Conservation (phyloP, 306 rosid species). For the Trifolium subterraneum region DNA sequence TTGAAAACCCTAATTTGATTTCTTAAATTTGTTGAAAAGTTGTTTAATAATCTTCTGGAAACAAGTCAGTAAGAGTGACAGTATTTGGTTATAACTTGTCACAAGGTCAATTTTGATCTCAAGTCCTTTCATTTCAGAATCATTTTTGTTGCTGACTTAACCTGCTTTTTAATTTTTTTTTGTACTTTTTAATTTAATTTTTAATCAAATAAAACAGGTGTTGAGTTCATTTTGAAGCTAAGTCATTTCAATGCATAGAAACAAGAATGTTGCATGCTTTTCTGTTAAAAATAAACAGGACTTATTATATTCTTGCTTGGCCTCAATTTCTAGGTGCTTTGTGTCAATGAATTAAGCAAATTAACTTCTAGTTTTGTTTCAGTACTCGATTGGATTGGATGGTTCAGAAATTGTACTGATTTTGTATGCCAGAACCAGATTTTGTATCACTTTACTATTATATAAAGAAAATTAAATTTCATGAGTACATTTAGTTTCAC, state of each 20-base stretch:
- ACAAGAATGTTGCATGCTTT: slow-evolving; percentile 44
- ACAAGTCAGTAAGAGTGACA: slow-evolving; percentile 23
- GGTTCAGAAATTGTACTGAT: background rate
- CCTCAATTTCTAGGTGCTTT: slow-evolving; percentile 1
- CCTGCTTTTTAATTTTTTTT: background rate
- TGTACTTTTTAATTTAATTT: slow-evolving; percentile 10
- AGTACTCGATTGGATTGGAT: slow-evolving; percentile 16
- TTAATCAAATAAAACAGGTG: slow-evolving; percentile 29
- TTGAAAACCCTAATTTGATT: slow-evolving; percentile 20
- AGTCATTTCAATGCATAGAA: slow-evolving; percentile 40
- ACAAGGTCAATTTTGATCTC: slow-evolving; percentile 28
- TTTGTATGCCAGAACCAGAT: background rate
- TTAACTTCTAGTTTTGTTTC: slow-evolving; percentile 15
- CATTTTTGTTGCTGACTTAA: background rate
- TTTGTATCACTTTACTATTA: no score
- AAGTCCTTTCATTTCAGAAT: slow-evolving; percentile 42
- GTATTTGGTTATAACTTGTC: slow-evolving; percentile 45
- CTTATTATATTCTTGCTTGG: background rate
- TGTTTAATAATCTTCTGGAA: background rate
- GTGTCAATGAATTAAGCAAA: slow-evolving; percentile 1
- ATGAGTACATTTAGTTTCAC: background rate
- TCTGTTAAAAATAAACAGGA: slow-evolving; percentile 32
- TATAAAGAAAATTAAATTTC: background rate
- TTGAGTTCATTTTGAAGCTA: slow-evolving; percentile 38
- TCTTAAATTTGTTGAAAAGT: background rate